Percentiles rank a stretch among this genome's conserved stretches.
Evolutionary conservation across 208 protist species (phyloP).

Genomic region (Phytomonas serpens): DNA sequence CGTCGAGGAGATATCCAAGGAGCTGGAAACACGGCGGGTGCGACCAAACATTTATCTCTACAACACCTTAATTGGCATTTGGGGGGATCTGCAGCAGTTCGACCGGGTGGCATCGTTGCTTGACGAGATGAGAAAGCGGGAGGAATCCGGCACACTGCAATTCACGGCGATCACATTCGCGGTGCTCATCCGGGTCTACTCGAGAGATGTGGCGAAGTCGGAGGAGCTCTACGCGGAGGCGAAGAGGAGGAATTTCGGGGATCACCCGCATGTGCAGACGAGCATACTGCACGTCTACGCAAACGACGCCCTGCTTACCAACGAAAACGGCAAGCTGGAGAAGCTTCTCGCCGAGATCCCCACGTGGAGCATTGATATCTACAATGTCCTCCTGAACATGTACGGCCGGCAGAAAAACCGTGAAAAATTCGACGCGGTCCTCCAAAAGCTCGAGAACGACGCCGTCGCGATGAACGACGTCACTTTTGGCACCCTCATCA

Average conservation of each 20-base stretch:
- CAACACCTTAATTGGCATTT: constrained; percentile 75
- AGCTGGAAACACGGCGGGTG: constrained; percentile 44
- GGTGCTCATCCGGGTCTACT: constrained; percentile 64
- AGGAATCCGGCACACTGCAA: constrained; percentile 71
- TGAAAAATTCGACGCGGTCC: constrained; percentile 44
- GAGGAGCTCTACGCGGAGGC: constrained; percentile 53
- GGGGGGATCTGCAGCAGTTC: constrained; percentile 54
- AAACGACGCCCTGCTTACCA: constrained; percentile 5
- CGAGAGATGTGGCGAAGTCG: constrained; percentile 32
- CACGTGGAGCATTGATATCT: constrained; percentile 65
- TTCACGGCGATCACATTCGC: constrained; percentile 67
- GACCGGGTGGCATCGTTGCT: constrained; percentile 43
- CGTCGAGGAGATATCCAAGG: constrained; percentile 56
- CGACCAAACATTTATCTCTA: constrained; percentile 71
- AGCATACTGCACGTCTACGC: constrained; percentile 65
- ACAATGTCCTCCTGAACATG: constrained; percentile 81
- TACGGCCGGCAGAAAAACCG: constrained; percentile 63
- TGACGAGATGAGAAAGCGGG: constrained; percentile 53
- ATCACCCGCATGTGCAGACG: constrained; percentile 80
- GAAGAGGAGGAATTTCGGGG: constrained; percentile 43
- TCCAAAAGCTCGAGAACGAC: constrained; percentile 76
- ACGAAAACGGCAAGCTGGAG: constrained; percentile 23
- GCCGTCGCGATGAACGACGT: constrained; percentile 81
- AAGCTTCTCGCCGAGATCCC: constrained; percentile 43
- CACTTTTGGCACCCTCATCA: constrained; percentile 85